These are phyloP conservation scores for Paramecium tetraurelia DNA, from an alignment of 73 alveolate species.

Conservation along the genomic window DNA sequence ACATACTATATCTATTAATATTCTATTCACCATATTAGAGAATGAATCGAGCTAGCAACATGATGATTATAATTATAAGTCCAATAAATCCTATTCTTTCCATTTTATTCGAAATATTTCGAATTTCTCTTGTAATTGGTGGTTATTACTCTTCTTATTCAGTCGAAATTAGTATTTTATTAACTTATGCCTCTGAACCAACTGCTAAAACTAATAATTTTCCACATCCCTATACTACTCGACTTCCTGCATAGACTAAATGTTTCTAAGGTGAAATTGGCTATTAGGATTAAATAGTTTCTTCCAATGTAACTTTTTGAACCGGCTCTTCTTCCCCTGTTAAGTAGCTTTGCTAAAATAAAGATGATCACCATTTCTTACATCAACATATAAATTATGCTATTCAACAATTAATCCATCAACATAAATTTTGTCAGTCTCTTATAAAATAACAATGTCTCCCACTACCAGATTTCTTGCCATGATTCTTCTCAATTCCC, in stretches of 20 bases:
- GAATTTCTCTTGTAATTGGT: constrained; percentile 78
- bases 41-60: constrained; percentile 69
- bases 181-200: constrained; percentile 68
- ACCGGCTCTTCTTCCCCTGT: constrained; percentile 77
- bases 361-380: not conserved
- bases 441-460: constrained; percentile 65
- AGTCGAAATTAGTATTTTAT: not conserved
- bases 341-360: constrained; percentile 70
- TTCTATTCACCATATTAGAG: not conserved
- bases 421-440: constrained; percentile 81
- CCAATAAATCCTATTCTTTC: constrained; percentile 86
- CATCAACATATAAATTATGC: constrained; percentile 57
- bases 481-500: constrained; percentile 36
- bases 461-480: constrained; percentile 76
- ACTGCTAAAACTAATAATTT: constrained; percentile 72
- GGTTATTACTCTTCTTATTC: not conserved
- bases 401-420: constrained; percentile 73
- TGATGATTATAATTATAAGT: constrained; percentile 80
- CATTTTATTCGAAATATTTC: constrained; percentile 84
- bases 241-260: constrained; percentile 14
- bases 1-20: not conserved
- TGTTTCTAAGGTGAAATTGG: not conserved
- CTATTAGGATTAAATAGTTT: not conserved
- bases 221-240: constrained; percentile 73
- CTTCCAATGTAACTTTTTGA: constrained; percentile 58